Conservation (phyloP, 176 grass and related monocot genomes). For the Metroxylon sagu region DNA sequence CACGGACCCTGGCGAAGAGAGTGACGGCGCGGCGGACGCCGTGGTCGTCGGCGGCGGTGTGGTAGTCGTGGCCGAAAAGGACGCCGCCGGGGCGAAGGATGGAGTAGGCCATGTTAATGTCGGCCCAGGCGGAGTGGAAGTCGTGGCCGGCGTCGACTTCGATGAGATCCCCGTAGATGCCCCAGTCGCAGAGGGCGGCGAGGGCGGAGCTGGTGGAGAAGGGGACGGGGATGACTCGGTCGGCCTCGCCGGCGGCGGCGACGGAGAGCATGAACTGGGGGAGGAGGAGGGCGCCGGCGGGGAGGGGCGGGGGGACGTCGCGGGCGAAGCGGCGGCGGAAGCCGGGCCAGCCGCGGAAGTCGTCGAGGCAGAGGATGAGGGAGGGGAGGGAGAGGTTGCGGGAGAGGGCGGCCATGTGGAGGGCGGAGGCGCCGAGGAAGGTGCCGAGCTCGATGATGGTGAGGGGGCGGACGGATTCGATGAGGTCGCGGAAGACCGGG, state of each 20-base stretch:
- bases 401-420: constrained; percentile 79
- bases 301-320: constrained; percentile 47
- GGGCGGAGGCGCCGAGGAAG: constrained; percentile 91
- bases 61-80: constrained; percentile 95
- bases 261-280: constrained; percentile 97
- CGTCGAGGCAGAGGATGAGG: constrained; percentile 81
- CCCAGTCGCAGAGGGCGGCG: constrained; percentile 72
- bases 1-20: constrained; percentile 67
- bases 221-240: constrained; percentile 54
- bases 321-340: constrained; percentile 56
- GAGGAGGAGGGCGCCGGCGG: constrained; percentile 66
- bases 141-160: constrained; percentile 97
- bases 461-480: constrained; percentile 43
- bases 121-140: constrained; percentile 97
- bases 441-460: constrained; percentile 90
- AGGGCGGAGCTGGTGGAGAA: constrained; percentile 86
- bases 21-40: constrained; percentile 83
- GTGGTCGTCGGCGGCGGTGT: constrained; percentile 65
- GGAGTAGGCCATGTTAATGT: constrained; percentile 90
- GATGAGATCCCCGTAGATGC: constrained; percentile 84
- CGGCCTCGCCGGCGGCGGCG: constrained; percentile 14
- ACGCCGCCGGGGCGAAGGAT: constrained; percentile 88
- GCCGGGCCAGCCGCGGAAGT: constrained; percentile 92
- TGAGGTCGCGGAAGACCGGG: constrained; percentile 71
- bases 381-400: constrained; percentile 60